phyloP scores from a whole-genome alignment of 2,329 filamentous ascomycete species.

The Colletotrichum abscissum region DNA sequence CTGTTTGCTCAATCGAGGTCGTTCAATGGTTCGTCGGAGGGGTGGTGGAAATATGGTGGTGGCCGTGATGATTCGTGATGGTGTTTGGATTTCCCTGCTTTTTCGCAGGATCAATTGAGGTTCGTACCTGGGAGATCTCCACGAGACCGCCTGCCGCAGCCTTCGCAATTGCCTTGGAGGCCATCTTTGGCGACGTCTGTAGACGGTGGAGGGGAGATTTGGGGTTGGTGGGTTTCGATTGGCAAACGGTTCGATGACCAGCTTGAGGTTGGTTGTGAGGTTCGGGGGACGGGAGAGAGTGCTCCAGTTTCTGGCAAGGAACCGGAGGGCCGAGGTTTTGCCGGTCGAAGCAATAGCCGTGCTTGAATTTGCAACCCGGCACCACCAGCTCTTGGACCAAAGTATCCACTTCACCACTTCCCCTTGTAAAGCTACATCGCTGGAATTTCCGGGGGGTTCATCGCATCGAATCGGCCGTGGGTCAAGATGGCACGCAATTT shows the following conservation, averaged over 20 bases:
- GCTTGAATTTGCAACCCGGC: conserved; percentile 33
- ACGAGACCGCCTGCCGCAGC: conserved; percentile 62
- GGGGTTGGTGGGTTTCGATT: background rate
- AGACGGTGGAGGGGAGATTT: conserved; percentile 37
- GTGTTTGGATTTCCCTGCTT: conserved; percentile 16
- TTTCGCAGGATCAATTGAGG: conserved; percentile 15
- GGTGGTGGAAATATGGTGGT: background rate
- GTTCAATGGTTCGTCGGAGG: conserved; percentile 17
- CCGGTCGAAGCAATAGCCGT: conserved; percentile 34
- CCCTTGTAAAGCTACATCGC: conserved; percentile 13
- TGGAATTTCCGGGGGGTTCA: conserved; percentile 9
- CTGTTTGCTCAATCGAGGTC: background rate
- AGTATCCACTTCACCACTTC: conserved; percentile 28
- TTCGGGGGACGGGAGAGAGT: conserved; percentile 20
- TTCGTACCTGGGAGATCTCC: conserved; percentile 68
- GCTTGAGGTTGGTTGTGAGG: conserved; percentile 32
- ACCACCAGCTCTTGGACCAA: background rate
- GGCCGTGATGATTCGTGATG: background rate
- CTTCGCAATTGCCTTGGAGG: conserved; percentile 69
- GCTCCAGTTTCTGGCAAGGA: conserved; percentile 32
- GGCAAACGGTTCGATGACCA: conserved; percentile 21
- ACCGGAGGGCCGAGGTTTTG: conserved; percentile 23
- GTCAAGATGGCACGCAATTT: background rate
- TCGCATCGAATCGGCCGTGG: background rate
- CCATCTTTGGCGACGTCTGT: conserved; percentile 60